Percentiles rank a stretch among this genome's conserved stretches.
These are phyloP conservation scores for Phytophthora macrochlamydospora DNA, from an alignment of 352 stramenopile genomes.

Conservation along the genomic window DNA sequence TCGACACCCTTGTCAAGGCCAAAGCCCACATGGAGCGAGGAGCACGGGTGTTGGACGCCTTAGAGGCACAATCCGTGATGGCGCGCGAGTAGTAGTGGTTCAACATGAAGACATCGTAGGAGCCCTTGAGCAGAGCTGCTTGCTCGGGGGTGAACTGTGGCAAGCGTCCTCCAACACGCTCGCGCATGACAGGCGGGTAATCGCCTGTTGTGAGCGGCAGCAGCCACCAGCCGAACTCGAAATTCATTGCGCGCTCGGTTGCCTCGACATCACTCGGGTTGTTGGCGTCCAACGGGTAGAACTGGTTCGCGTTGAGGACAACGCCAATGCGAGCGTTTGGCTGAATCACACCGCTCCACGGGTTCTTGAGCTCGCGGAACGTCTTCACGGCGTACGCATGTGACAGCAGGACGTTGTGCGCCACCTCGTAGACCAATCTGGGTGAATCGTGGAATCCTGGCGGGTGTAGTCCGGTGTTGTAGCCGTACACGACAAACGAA, in stretches of 20 bases:
- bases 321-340: conserved; percentile 87
- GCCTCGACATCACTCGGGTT: conserved; percentile 49
- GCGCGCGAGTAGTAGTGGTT: conserved; percentile 88
- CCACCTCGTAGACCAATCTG: conserved; percentile 45
- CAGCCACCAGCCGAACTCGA: conserved; percentile 90
- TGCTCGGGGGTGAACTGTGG: conserved; percentile 87
- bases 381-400: conserved; percentile 85
- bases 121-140: conserved; percentile 61
- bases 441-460: conserved; percentile 40
- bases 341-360: conserved; percentile 22
- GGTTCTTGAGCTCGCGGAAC: conserved; percentile 80
- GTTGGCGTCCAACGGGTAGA: conserved; percentile 70
- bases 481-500: conserved; percentile 84
- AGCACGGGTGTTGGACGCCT: conserved; percentile 32
- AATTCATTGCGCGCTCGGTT: conserved; percentile 85
- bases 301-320: conserved; percentile 82
- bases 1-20: conserved; percentile 44
- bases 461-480: conserved; percentile 66
- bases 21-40: conserved; percentile 32
- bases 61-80: conserved; percentile 43
- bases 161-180: conserved; percentile 73
- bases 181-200: conserved; percentile 91
- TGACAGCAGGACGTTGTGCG: conserved; percentile 90
- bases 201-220: conserved; percentile 88
- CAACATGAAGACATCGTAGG: conserved; percentile 92